Evolutionary conservation across 2,329 filamentous ascomycete species (phyloP).

Genomic region (Diaporthe citri): DNA sequence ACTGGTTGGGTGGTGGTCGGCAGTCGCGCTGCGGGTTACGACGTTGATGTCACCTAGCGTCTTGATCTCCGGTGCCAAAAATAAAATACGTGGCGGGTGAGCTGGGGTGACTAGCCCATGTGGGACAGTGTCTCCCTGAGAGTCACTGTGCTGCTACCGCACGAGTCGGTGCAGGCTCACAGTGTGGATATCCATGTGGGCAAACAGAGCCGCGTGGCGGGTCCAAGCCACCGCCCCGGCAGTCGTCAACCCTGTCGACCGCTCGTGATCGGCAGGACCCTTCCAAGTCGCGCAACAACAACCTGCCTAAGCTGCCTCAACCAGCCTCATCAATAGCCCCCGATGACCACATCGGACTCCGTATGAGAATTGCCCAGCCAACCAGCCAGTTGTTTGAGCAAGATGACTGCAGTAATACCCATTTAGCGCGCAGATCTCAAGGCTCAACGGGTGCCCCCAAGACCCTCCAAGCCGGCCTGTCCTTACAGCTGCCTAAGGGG

Average conservation of each 20-base stretch:
- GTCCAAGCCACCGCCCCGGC: conserved; percentile 31
- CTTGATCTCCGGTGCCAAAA: conserved; percentile 31
- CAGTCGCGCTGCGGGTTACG: conserved; percentile 24
- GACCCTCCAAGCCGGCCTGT: conserved; percentile 1
- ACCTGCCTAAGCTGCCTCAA: conserved; percentile 33
- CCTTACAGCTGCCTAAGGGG: conserved; percentile 12
- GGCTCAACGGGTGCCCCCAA: conserved; percentile 1
- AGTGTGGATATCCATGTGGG: not conserved
- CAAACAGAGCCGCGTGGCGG: conserved; percentile 38
- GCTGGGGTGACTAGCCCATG: conserved; percentile 1
- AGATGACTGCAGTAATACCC: conserved; percentile 1
- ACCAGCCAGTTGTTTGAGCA: conserved; percentile 23
- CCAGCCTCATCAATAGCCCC: conserved; percentile 30
- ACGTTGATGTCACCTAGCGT: conserved; percentile 29
- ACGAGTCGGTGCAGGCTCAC: accelerated
- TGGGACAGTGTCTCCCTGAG: not conserved
- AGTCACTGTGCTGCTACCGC: not conserved
- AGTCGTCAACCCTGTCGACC: conserved; percentile 22
- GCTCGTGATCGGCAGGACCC: conserved; percentile 30
- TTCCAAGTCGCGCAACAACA: conserved; percentile 17
- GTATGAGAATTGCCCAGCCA: conserved; percentile 29
- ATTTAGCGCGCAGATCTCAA: conserved; percentile 21
- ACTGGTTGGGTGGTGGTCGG: conserved; percentile 3
- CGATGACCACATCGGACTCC: conserved; percentile 22
- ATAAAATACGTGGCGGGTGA: conserved; percentile 37